Evolutionary conservation across 129 eudicot genomes (phyloP).

Genomic region (Silybum marianum): DNA sequence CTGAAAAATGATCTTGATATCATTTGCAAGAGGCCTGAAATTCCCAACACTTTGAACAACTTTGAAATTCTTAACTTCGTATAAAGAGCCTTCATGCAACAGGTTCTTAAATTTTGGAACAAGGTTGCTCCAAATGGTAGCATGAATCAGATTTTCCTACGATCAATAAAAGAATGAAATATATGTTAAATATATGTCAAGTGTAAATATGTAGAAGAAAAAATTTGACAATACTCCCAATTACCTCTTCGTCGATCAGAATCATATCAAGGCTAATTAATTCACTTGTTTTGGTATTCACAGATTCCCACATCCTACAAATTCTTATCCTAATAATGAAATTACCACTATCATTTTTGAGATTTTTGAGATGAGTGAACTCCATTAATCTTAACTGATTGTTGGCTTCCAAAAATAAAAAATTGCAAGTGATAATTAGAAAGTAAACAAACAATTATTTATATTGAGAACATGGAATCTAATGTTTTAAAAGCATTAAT

Average conservation of each 20-base stretch:
- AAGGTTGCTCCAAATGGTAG: not conserved
- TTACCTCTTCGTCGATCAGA: no score
- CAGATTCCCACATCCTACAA: not conserved
- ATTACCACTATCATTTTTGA: not conserved
- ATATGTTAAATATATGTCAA: not conserved
- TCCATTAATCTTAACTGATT: not conserved
- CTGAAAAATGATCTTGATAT: not conserved
- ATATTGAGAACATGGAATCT: not conserved
- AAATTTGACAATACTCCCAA: not conserved
- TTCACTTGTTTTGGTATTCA: not conserved
- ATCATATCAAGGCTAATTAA: no score
- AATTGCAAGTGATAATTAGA: not conserved
- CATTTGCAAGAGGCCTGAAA: no score
- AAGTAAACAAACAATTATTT: no score
- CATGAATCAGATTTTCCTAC: not conserved
- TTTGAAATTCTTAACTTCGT: not conserved
- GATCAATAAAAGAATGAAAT: no score
- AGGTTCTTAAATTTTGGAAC: not conserved
- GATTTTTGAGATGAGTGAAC: not conserved
- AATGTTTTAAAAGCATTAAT: not conserved
- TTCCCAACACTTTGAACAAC: not conserved
- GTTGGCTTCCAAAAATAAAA: not conserved
- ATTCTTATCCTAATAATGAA: not conserved
- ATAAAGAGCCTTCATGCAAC: not conserved
- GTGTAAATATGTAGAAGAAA: not conserved